Conservation (phyloP, 2,329 filamentous ascomycete species). For the Cadophora luteo-olivacea region DNA sequence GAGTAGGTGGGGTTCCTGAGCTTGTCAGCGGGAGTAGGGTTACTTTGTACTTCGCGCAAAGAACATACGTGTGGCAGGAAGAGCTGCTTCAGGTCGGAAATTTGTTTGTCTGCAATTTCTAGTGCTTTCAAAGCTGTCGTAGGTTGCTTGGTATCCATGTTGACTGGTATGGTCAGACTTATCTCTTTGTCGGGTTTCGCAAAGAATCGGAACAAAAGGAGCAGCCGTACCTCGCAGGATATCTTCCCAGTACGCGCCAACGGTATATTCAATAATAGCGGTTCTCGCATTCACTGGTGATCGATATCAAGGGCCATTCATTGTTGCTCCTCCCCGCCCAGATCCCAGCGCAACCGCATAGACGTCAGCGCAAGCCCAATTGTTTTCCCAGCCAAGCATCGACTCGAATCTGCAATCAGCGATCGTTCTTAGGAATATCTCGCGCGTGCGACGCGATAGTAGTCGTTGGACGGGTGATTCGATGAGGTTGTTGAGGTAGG, state of each 20-base stretch:
- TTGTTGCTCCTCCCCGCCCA: constrained; percentile 23
- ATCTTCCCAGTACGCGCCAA: not conserved
- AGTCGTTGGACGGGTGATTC: not conserved
- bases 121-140: constrained; percentile 28
- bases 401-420: constrained; percentile 5
- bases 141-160: constrained; percentile 22
- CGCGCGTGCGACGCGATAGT: constrained; percentile 6
- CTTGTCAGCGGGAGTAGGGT: constrained; percentile 31
- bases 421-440: constrained; percentile 1
- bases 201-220: not conserved
- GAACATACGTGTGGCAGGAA: constrained; percentile 39
- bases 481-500: constrained; percentile 1
- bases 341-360: constrained; percentile 22
- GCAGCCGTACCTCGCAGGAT: not conserved
- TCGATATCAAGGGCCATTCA: constrained; percentile 23
- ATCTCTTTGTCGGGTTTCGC: constrained; percentile 3
- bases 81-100: constrained; percentile 34
- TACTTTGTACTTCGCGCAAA: constrained; percentile 11
- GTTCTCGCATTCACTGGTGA: constrained; percentile 7
- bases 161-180: constrained; percentile 12
- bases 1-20: constrained; percentile 41
- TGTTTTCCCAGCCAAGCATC: constrained; percentile 15
- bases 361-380: constrained; percentile 14
- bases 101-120: constrained; percentile 35
- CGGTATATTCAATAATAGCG: not conserved